phyloP scores from a whole-genome alignment of 179 eudicot genomes.

The Silene noctiflora region DNA sequence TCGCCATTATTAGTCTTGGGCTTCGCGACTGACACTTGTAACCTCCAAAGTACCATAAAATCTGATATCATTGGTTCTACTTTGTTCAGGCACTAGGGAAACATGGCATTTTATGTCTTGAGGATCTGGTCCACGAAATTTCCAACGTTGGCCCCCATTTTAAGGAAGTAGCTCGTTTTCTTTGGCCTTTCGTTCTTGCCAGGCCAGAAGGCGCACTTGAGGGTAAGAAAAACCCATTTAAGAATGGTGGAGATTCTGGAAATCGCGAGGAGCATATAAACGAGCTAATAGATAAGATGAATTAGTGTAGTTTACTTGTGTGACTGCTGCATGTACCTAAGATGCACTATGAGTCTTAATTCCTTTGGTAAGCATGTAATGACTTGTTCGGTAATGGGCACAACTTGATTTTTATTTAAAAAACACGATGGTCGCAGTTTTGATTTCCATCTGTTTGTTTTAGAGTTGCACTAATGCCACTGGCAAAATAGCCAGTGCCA shows the following conservation, averaged over 20 bases:
- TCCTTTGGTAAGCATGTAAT: constrained; percentile 3
- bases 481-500: too few species aligned
- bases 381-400: constrained; percentile 14
- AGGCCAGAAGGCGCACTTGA: constrained; percentile 32
- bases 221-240: constrained; percentile 38
- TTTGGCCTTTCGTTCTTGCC: constrained; percentile 41
- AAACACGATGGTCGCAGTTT: constrained; percentile 10
- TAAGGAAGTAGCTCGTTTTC: constrained; percentile 31
- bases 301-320: constrained; percentile 31
- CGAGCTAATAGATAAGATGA: constrained; percentile 40
- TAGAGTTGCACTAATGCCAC: too few species aligned
- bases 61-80: background rate
- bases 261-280: constrained; percentile 40
- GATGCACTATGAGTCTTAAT: constrained; percentile 5
- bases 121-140: constrained; percentile 41
- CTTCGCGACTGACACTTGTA: background rate
- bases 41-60: background rate
- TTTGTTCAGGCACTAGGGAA: background rate
- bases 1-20: background rate
- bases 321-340: constrained; percentile 11
- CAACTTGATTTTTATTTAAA: background rate
- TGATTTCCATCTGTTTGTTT: background rate
- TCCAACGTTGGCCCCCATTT: constrained; percentile 40
- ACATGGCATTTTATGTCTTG: constrained; percentile 37
- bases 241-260: constrained; percentile 43